phyloP scores from a whole-genome alignment of 2,329 filamentous ascomycete genomes.

The Fusarium nelsonii region DNA sequence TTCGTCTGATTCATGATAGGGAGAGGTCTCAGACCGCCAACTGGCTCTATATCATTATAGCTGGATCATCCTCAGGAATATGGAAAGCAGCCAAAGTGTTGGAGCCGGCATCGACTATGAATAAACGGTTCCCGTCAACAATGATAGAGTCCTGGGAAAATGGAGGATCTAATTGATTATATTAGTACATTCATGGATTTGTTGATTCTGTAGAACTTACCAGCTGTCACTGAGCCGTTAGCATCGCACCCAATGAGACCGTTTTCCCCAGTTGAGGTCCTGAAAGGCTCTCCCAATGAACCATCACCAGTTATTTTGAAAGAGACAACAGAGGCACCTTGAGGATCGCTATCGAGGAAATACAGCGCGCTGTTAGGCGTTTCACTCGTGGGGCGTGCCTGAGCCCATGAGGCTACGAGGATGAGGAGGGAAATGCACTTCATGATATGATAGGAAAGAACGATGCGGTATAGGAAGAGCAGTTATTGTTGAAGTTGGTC shows the following conservation, averaged over 20 bases:
- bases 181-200: neutral
- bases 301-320: neutral
- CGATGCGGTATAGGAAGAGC: accelerated
- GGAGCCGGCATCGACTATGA: conserved; percentile 16
- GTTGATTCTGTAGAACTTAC: neutral
- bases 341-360: conserved; percentile 19
- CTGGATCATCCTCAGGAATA: conserved; percentile 8
- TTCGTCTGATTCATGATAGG: neutral
- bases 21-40: neutral
- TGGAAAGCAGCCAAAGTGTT: conserved; percentile 11
- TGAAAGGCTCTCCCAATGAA: neutral
- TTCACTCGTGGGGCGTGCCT: neutral
- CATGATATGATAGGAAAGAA: neutral
- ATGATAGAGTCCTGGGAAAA: conserved; percentile 3
- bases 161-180: neutral
- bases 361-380: neutral
- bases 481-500: no score
- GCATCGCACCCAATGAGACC: neutral
- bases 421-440: neutral
- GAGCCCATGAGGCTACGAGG: neutral
- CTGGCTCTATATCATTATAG: neutral
- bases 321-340: conserved; percentile 16
- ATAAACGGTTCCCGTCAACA: neutral
- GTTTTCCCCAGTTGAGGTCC: neutral
- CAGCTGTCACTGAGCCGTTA: conserved; percentile 1